Conservation (phyloP, 495 filamentous ascomycete genomes). For the Podospora pseudocomata region DNA sequence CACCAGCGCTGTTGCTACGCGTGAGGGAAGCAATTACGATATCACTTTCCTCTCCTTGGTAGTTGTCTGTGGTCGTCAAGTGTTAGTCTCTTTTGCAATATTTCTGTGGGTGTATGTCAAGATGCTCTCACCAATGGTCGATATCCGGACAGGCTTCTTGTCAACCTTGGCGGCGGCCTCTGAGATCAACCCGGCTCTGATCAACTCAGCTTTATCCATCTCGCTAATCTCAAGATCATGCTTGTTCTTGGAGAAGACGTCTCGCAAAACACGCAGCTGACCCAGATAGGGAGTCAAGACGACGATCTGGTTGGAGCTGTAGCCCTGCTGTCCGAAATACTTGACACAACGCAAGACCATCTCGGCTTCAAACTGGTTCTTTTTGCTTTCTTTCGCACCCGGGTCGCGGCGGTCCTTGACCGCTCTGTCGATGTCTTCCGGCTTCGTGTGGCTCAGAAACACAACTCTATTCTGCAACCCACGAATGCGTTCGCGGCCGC, state of each 20-base stretch:
- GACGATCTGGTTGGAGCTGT: conserved; percentile 61
- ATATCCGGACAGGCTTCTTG: conserved; percentile 55
- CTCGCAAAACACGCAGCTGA: conserved; percentile 58
- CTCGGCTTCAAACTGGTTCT: conserved; percentile 64
- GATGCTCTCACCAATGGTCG: conserved; percentile 57
- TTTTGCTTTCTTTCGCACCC: conserved; percentile 49
- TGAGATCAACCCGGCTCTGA: conserved; percentile 62
- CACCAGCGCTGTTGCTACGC: conserved; percentile 58
- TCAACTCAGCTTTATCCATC: conserved; percentile 62
- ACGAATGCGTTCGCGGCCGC: conserved; percentile 44
- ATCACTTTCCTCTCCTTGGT: conserved; percentile 76
- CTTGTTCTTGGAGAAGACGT: conserved; percentile 48
- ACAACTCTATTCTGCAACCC: conserved; percentile 62
- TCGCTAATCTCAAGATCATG: conserved; percentile 62
- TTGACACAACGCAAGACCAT: conserved; percentile 65
- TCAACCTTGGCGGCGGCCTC: conserved; percentile 48
- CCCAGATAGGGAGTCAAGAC: conserved; percentile 73
- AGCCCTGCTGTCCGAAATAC: conserved; percentile 75
- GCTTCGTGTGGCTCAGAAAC: conserved; percentile 61
- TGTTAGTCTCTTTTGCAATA: background rate
- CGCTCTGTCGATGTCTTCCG: conserved; percentile 43
- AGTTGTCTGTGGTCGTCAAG: conserved; percentile 55
- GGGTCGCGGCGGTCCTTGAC: conserved; percentile 53
- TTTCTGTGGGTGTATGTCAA: background rate
- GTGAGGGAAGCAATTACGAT: conserved; percentile 68